A percentile compares a stretch with the other conserved stretches of the same genome.
phyloP scores from a whole-genome alignment of 2,329 filamentous ascomycete genomes.

The Alternaria angustiovoidea region DNA sequence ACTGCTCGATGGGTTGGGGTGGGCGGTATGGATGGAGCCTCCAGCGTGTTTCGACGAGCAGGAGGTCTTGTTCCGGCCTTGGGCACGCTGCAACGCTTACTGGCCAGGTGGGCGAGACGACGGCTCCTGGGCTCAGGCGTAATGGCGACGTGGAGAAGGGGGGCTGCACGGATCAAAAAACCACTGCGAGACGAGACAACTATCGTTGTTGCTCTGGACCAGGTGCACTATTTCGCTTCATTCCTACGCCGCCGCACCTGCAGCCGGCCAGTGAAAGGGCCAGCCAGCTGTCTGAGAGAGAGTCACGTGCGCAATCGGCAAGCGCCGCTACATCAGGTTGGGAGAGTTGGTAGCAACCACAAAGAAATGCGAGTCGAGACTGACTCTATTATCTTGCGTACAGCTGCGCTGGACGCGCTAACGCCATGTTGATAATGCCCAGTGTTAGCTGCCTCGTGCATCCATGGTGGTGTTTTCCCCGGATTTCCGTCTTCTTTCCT shows the following conservation, averaged over 20 bases:
- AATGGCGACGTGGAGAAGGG: conserved; percentile 23
- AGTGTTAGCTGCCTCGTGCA: conserved; percentile 13
- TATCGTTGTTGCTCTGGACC: background rate
- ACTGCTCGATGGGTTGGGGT: conserved; percentile 31
- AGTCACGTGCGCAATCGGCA: conserved; percentile 25
- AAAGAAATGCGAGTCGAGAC: background rate
- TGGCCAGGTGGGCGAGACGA: conserved; percentile 31
- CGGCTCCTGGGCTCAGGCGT: conserved; percentile 25
- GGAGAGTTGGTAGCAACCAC: background rate
- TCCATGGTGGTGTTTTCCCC: conserved; percentile 20
- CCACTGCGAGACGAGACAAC: conserved; percentile 8
- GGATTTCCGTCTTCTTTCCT: conserved; percentile 11
- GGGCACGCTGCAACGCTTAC: conserved; percentile 37
- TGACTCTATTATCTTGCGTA: background rate
- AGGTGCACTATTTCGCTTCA: conserved; percentile 22
- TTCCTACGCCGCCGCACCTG: conserved; percentile 17
- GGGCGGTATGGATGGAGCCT: conserved; percentile 28
- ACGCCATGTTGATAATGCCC: background rate
- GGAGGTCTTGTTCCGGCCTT: conserved; percentile 36
- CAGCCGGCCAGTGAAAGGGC: conserved; percentile 13
- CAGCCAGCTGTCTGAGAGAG: background rate
- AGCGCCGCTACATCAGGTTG: conserved; percentile 1
- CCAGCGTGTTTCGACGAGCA: conserved; percentile 31
- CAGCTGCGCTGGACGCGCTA: background rate
- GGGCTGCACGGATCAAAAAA: conserved; percentile 9